phyloP scores from a whole-genome alignment of 768 basidiomycete genomes.

The Amanita fuliginea region DNA sequence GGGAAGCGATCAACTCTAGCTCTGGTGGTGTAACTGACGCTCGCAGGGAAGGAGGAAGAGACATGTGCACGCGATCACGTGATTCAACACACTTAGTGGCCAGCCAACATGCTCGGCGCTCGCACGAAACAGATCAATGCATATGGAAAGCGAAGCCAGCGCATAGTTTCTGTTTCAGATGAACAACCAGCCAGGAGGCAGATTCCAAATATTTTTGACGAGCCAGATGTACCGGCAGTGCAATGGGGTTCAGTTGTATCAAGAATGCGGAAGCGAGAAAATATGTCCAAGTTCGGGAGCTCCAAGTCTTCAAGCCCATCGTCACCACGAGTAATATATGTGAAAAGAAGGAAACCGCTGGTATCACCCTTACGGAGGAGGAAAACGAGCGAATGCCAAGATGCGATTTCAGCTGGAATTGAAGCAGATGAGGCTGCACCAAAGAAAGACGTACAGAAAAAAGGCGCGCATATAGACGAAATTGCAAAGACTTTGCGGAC shows the following conservation, averaged over 20 bases:
- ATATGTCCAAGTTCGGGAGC: slow-evolving; percentile 11
- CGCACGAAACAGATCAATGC: slow-evolving; percentile 56
- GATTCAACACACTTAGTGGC: slow-evolving; percentile 14
- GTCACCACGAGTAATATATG: slow-evolving; percentile 28
- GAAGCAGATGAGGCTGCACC: background rate
- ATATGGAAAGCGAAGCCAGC: slow-evolving; percentile 53
- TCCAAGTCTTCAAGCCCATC: slow-evolving; percentile 17
- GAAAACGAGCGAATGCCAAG: slow-evolving; percentile 7
- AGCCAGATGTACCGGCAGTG: slow-evolving; percentile 25
- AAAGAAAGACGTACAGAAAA: slow-evolving; percentile 9
- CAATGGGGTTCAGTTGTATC: slow-evolving; percentile 26
- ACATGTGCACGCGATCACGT: slow-evolving; percentile 42
- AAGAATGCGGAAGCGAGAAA: slow-evolving; percentile 39
- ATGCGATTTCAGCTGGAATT: too few species aligned
- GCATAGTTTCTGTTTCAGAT: slow-evolving; percentile 41
- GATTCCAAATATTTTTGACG: slow-evolving; percentile 30
- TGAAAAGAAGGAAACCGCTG: slow-evolving; percentile 27
- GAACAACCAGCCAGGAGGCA: slow-evolving; percentile 18
- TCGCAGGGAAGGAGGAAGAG: slow-evolving; percentile 63
- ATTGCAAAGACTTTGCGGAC: slow-evolving; percentile 15
- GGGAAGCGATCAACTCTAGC: slow-evolving; percentile 79
- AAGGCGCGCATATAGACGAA: background rate
- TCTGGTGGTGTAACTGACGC: slow-evolving; percentile 73
- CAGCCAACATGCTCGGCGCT: slow-evolving; percentile 37
- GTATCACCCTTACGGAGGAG: slow-evolving; percentile 24